Base-by-base conservation (phyloP, 768 basidiomycete genomes). In the Termitomyces sp. region DNA sequence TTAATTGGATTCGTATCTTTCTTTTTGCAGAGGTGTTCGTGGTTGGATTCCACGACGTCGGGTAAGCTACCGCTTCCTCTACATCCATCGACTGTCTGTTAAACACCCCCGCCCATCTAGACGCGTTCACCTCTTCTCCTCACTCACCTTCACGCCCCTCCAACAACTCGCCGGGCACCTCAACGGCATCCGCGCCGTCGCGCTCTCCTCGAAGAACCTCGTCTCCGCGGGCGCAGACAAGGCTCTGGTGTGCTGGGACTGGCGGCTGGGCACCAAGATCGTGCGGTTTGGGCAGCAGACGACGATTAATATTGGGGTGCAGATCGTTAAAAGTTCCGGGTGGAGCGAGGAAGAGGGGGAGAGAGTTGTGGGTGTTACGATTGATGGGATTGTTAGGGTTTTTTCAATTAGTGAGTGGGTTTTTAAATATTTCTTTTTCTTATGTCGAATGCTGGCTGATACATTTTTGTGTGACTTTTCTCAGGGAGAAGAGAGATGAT, bases 211-310 rank as follows among this genome's bases (percentile, higher is more conserved):
- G 2, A 86, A 85, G 66, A 90, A 91, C 62, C 84, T 94, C 16
- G 92, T 95, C 30, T 92, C 90, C 1, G 93, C 94, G 0, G 90
- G 86, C n/a, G 80, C 78, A 5, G 80, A 81, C 57, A 82, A 82
- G 77, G 93, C 71, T 69, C 87, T 68, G 74, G 92, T 95, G 14
- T 91, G 89, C 64, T 94, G 90, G 91, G 90, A 93, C 70, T 92
- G 90, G 91, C 82, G 92, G 4, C 80, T 87, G 0, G 94, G 94
- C 13, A 86, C 84, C 12, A 96, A 95, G 76, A 87, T 94, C 49
- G 89, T 93, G 38, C 77, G 92, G n/a, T 95, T 94, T 64, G 94
- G 93, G 1, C 94, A 96, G 69, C 92, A 94, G 73, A 95, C 92
- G 10, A 95, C 92, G 7, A 83, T 93, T 63, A 93, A 91, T 65